A percentile compares a stretch with the other conserved stretches of the same genome.
Conservation (phyloP, 2,329 filamentous ascomycete species). For the Aspergillus pseudotamarii region DNA sequence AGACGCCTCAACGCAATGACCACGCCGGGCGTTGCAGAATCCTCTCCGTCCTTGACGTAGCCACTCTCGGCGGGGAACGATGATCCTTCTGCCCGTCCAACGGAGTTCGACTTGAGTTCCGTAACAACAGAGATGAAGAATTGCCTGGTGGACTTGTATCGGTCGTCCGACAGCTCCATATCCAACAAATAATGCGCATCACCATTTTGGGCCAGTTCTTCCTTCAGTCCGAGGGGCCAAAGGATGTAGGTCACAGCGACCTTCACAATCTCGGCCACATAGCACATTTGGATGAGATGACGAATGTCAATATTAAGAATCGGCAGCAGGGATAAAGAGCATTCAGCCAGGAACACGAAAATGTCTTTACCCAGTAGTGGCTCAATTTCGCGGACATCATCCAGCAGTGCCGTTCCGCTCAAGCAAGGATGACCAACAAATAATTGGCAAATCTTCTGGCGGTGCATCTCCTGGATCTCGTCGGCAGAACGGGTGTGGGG, state of each 20-base stretch:
- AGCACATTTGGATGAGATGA: slow-evolving; percentile 82
- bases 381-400: slow-evolving; percentile 42
- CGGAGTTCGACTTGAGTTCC: slow-evolving; percentile 39
- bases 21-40: slow-evolving; percentile 34
- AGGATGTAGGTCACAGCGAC: slow-evolving; percentile 63
- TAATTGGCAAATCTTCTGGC: slow-evolving; percentile 73
- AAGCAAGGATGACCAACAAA: slow-evolving; percentile 62
- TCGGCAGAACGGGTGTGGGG: slow-evolving; percentile 59
- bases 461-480: slow-evolving; percentile 70
- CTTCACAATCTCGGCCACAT: slow-evolving; percentile 87
- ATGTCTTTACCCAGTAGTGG: slow-evolving; percentile 42
- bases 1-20: slow-evolving; percentile 40
- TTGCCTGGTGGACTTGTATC: slow-evolving; percentile 32
- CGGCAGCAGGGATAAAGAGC: slow-evolving; percentile 69
- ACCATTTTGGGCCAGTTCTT: slow-evolving; percentile 34
- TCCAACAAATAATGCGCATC: slow-evolving; percentile 30
- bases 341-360: slow-evolving; percentile 73
- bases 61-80: slow-evolving; percentile 41
- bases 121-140: slow-evolving; percentile 44
- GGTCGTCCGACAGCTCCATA: slow-evolving; percentile 31
- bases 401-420: slow-evolving; percentile 35
- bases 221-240: slow-evolving; percentile 40
- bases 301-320: slow-evolving; percentile 72
- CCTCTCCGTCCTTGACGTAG: slow-evolving; percentile 41
- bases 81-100: slow-evolving; percentile 37